These are phyloP conservation scores for Zoysia matrella DNA, from an alignment of 202 grass and related monocot genomes.

Conservation along the genomic window DNA sequence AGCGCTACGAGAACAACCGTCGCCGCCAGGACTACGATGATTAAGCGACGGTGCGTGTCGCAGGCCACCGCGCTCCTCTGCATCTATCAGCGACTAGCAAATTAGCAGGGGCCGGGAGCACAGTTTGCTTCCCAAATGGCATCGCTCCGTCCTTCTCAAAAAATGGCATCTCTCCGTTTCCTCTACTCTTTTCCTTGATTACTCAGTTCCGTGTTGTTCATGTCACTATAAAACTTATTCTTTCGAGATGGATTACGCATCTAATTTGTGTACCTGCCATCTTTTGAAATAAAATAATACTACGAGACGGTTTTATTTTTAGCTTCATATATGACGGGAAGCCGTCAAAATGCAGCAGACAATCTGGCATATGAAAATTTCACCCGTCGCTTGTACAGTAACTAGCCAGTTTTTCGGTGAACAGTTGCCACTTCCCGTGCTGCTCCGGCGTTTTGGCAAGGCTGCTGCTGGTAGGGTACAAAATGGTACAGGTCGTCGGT, in stretches of 20 bases:
- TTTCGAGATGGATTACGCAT: neutral
- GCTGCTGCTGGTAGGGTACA: neutral
- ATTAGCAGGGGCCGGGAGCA: constrained; percentile 36
- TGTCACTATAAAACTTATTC: neutral
- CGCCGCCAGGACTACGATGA: constrained; percentile 61
- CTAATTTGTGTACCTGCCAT: neutral
- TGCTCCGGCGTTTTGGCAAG: neutral
- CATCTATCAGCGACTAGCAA: neutral
- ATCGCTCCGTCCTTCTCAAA: no score
- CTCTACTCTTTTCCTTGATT: neutral
- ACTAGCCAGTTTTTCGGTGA: no score
- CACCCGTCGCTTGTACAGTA: no score
- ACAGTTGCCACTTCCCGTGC: no score
- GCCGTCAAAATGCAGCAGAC: no score
- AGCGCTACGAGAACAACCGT: constrained; percentile 53
- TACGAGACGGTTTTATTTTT: no score
- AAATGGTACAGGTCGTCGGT: neutral
- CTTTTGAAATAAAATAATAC: neutral
- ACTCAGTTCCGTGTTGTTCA: neutral
- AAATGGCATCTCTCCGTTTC: neutral
- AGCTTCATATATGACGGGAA: neutral
- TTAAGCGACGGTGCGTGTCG: neutral
- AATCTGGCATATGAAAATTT: no score
- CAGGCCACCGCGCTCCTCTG: neutral
- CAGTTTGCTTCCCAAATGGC: neutral